These are phyloP conservation scores for Neonectria neomacrospora DNA, from an alignment of 2,329 filamentous ascomycete species.

Conservation along the genomic window DNA sequence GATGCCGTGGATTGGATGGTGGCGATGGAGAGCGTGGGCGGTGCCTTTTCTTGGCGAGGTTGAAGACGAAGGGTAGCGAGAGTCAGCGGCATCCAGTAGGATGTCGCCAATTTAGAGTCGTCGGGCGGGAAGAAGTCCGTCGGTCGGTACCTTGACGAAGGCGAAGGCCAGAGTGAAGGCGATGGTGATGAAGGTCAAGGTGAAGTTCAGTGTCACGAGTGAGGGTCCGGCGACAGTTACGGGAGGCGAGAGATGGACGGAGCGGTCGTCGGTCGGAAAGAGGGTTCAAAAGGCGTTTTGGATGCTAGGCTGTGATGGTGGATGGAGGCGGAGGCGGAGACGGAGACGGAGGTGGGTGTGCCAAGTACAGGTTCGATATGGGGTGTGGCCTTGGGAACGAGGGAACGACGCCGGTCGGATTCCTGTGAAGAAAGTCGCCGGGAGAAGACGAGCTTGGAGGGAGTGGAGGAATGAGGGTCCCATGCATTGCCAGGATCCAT, in stretches of 20 bases:
- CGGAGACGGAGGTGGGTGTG: neutral
- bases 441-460: neutral
- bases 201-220: neutral
- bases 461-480: neutral
- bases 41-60: neutral
- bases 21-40: neutral
- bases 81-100: neutral
- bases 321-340: conserved; percentile 6
- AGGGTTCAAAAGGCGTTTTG: conserved; percentile 1
- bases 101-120: neutral
- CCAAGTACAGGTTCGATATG: neutral
- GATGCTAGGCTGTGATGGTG: neutral
- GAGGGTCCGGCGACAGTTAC: neutral
- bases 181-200: neutral
- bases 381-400: neutral
- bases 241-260: neutral
- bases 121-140: neutral
- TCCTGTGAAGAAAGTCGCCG: neutral
- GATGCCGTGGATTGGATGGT: neutral
- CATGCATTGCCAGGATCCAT: neutral
- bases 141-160: neutral
- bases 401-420: conserved; percentile 3
- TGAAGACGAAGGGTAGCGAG: too few species aligned
- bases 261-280: conserved; percentile 1
- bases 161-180: neutral